phyloP scores from a whole-genome alignment of 345 rosid genomes.

The Arabidopsis suecica region DNA sequence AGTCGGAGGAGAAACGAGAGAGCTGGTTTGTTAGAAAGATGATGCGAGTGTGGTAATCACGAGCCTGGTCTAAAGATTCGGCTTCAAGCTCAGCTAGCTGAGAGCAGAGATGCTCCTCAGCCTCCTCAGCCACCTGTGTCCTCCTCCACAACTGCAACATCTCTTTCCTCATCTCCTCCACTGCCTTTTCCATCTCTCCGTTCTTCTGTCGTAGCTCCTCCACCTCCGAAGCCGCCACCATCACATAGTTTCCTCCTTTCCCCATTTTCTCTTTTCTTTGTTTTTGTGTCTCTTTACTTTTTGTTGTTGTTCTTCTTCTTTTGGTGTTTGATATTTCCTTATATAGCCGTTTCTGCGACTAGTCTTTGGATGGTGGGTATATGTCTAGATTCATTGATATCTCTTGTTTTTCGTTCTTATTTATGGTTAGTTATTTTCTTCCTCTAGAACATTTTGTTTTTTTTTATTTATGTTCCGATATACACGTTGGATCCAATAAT shows the following conservation, averaged over 20 bases:
- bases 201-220: conserved; percentile 45
- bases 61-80: conserved; percentile 73
- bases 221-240: conserved; percentile 35
- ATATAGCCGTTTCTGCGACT: conserved; percentile 2
- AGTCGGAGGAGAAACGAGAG: conserved; percentile 47
- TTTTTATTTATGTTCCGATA: not conserved
- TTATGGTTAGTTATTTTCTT: not conserved
- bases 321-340: not conserved
- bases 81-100: conserved; percentile 93
- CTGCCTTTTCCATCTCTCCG: conserved; percentile 63
- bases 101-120: conserved; percentile 79
- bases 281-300: not conserved
- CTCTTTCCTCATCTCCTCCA: conserved; percentile 63
- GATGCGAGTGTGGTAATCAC: conserved; percentile 64
- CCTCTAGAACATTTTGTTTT: conserved; percentile 11
- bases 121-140: conserved; percentile 77
- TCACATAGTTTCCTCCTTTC: conserved; percentile 44
- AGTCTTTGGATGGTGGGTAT: not conserved
- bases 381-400: conserved; percentile 80
- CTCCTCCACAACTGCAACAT: conserved; percentile 55
- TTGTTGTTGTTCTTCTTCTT: not conserved
- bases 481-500: not conserved
- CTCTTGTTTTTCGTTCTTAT: not conserved
- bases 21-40: conserved; percentile 66
- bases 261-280: conserved; percentile 22